Evolutionary conservation across 2,329 filamentous ascomycete genomes (phyloP).

Genomic region (Colletotrichum incanum): DNA sequence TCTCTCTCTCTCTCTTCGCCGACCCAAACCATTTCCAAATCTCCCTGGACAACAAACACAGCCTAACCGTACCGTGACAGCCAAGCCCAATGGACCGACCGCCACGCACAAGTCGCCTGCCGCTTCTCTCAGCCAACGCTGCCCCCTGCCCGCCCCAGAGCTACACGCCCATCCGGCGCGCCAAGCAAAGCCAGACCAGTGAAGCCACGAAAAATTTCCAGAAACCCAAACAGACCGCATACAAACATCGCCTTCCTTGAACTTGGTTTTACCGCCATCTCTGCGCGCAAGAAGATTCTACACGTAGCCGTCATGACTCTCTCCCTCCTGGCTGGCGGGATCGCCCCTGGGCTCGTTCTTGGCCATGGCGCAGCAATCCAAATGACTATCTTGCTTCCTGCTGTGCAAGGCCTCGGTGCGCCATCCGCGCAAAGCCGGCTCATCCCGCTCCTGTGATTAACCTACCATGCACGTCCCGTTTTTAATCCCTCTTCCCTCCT

Average conservation of each 20-base stretch:
- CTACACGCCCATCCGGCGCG: constrained; percentile 8
- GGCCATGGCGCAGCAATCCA: constrained; percentile 20
- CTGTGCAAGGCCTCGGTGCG: not conserved
- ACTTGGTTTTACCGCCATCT: not conserved
- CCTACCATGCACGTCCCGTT: not conserved
- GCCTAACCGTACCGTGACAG: constrained; percentile 4
- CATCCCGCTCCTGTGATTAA: not conserved
- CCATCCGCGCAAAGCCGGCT: not conserved
- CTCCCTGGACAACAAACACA: constrained; percentile 18
- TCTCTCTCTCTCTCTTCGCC: not conserved
- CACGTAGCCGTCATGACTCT: not conserved
- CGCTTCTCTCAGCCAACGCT: constrained; percentile 23
- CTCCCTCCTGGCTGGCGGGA: constrained; percentile 5
- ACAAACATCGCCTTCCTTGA: constrained; percentile 4
- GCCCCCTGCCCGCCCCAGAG: not conserved
- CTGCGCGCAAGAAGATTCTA: not conserved
- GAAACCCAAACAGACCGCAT: not conserved
- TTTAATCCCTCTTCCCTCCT: not conserved
- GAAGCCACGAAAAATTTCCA: not conserved
- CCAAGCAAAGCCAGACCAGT: constrained; percentile 32
- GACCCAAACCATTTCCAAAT: not conserved
- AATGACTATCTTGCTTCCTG: constrained; percentile 1
- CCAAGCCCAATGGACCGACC: constrained; percentile 20
- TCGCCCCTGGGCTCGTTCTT: constrained; percentile 13
- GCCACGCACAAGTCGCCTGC: constrained; percentile 7